Evolutionary conservation across 2,329 filamentous ascomycete genomes (phyloP), one percentile per base, ranked within the genome.

Genomic region (Thelonectria blattea): DNA sequence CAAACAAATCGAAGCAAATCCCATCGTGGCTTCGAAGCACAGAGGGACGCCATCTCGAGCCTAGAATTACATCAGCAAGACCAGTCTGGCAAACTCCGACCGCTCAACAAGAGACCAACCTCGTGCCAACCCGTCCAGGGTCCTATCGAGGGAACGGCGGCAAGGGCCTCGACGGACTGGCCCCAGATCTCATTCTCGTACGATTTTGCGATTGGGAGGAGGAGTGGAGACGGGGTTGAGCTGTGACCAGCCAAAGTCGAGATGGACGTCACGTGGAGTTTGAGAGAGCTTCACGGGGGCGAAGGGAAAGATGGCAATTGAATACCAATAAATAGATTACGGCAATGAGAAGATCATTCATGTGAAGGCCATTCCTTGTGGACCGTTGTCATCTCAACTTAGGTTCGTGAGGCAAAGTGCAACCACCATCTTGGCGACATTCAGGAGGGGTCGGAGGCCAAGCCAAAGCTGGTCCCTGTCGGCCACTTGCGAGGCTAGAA

Each of bases 141-240:
- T 30, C 27, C 27, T 30, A 7, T 30, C 27, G 8, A 30, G 27
- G 27, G 8, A 30, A 30, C 27, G 27, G 27, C 27, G 27, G 22
- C 20, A 15, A 32, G 20, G 37, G 34, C n/a, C 37, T 52, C 34
- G 34, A 37, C 12, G 34, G 52, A 43, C 8, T n/a, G 32, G 22
- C 15, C 20, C 51, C 56, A 50, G 56, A 59, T 49, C 43, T 45
- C 51, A 46, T 54, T 49, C 43, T 45, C 51, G 51, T 54, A 59
- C 56, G 56, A 58, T 52, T 52, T 37, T 54, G 22, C 42, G 18
- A 45, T 45, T 20, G 14, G 45, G n/a, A 11, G 43, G 50, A 53
- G 39, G 46, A 51, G 57, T 60, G 58, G 58, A 48, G 58, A 49
- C 46, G 30, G 18, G 39, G 17, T 37, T 14, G 37, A 51, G 46